phyloP scores from a whole-genome alignment of 352 stramenopile species.

The Pythium insidiosum region DNA sequence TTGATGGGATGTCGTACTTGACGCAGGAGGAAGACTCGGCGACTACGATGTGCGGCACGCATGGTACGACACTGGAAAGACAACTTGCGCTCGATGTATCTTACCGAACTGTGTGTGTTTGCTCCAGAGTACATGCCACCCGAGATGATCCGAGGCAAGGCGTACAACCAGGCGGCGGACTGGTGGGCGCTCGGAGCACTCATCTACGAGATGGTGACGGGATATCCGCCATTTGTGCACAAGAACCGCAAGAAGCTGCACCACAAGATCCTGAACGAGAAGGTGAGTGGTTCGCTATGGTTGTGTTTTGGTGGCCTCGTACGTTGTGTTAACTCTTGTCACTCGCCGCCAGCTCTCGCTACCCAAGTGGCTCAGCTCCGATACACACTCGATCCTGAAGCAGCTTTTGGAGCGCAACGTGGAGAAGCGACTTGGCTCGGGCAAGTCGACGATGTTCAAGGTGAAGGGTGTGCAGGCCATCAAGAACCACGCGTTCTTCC shows the following conservation, averaged over 20 bases:
- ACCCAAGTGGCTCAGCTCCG: conserved; percentile 71
- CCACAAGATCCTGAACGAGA: conserved; percentile 83
- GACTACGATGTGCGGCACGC: conserved; percentile 79
- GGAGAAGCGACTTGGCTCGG: conserved; percentile 89
- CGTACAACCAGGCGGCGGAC: conserved; percentile 83
- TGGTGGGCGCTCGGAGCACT: conserved; percentile 80
- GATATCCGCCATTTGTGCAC: conserved; percentile 72
- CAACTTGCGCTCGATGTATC: too few relatives aligned
- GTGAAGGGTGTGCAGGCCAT: conserved; percentile 94
- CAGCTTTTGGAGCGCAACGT: conserved; percentile 95
- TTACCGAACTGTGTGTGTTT: too few relatives aligned
- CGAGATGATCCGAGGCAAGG: conserved; percentile 79
- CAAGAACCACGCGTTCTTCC: conserved; percentile 95
- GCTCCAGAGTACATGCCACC: conserved; percentile 78
- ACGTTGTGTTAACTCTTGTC: too few relatives aligned
- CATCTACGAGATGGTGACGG: conserved; percentile 85
- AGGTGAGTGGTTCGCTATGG: too few relatives aligned
- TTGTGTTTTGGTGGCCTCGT: too few relatives aligned
- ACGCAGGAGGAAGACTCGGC: conserved; percentile 64
- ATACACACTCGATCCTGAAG: conserved; percentile 94
- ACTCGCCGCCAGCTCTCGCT: too few relatives aligned
- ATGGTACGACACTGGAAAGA: too few relatives aligned
- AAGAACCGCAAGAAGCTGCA: conserved; percentile 85
- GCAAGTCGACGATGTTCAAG: conserved; percentile 97
- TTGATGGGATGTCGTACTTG: too few relatives aligned